Evolutionary conservation across 345 rosid species (phyloP), one percentile per base, ranked within the genome.

Genomic region (Ceriops zippeliana): DNA sequence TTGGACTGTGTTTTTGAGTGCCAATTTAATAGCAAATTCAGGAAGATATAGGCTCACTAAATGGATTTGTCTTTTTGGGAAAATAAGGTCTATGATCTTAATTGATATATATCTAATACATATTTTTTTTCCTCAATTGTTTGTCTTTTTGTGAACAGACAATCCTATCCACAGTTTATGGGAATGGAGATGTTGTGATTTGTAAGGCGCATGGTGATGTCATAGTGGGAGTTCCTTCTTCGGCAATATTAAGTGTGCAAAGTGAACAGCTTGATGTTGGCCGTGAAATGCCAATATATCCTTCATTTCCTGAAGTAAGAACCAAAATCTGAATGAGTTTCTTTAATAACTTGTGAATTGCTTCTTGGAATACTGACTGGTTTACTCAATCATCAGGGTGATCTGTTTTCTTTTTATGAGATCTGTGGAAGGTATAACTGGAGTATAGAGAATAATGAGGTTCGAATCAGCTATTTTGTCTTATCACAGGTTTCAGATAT

Each of bases 201-300:
- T 90, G 96, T 79, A 86, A 82, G 82, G 93, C 93, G 56, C 68
- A 73, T 71, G 83, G 87, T 49, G 75, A 49, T 76, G 83, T 84
- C 15, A 79, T 76, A 62, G 92, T 93, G 42, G 98, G 86, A 74
- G 62, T 90, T 76, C 98, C 98, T 73, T 74, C 96, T 70, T 73
- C 80, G 38, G 86, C 87, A 57, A 73, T 77, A 61, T 79, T 93
- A 77, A 71, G 80, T 75, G 87, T 76, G 66, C 98, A 93, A 78
- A 89, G 96, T 73, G 92, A 89, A 74, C 85, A 83, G 65, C 86
- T 93, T 79, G 91, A 86, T 67, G 84, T 89, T 71, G 87, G 93
- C 28, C 83, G 71, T 67, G 82, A 89, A 74, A 80, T 88, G 88
- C 89, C 92, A 73, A 69, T 90, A 79, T 84, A 81, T 78, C 97